Conservation (phyloP, 2,329 filamentous ascomycete genomes). For the Rutstroemia sp. region DNA sequence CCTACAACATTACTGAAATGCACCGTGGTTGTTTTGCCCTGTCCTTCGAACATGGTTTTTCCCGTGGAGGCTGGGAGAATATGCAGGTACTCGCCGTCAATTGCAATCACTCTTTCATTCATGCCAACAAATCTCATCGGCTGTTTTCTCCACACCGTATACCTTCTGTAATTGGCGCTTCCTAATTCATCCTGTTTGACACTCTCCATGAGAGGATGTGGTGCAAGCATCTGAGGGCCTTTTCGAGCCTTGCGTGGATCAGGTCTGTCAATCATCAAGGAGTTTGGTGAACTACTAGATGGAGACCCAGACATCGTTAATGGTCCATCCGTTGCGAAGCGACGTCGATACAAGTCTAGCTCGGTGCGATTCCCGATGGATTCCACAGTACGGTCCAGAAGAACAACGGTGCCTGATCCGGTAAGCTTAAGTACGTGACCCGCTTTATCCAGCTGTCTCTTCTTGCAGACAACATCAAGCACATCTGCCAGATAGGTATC, state of each 20-base stretch:
- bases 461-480: constrained; percentile 69
- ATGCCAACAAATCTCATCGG: constrained; percentile 72
- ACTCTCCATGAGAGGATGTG: constrained; percentile 59
- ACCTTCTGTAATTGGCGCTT: constrained; percentile 61
- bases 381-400: constrained; percentile 70
- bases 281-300: constrained; percentile 59
- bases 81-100: constrained; percentile 81
- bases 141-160: constrained; percentile 75
- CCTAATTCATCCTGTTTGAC: constrained; percentile 52
- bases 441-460: constrained; percentile 70
- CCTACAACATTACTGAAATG: constrained; percentile 78
- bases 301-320: constrained; percentile 62
- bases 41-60: constrained; percentile 54
- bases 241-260: constrained; percentile 42
- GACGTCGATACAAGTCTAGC: constrained; percentile 66
- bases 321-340: constrained; percentile 68
- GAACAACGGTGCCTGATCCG: constrained; percentile 65
- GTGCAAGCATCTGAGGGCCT: constrained; percentile 45
- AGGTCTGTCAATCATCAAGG: constrained; percentile 37
- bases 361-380: constrained; percentile 69
- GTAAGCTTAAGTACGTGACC: constrained; percentile 73
- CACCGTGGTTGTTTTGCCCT: constrained; percentile 69
- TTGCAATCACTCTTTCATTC: constrained; percentile 68
- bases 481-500: constrained; percentile 80
- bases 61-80: constrained; percentile 67